Base-by-base conservation (phyloP, 345 rosid genomes). In the Citrus sp. region DNA sequence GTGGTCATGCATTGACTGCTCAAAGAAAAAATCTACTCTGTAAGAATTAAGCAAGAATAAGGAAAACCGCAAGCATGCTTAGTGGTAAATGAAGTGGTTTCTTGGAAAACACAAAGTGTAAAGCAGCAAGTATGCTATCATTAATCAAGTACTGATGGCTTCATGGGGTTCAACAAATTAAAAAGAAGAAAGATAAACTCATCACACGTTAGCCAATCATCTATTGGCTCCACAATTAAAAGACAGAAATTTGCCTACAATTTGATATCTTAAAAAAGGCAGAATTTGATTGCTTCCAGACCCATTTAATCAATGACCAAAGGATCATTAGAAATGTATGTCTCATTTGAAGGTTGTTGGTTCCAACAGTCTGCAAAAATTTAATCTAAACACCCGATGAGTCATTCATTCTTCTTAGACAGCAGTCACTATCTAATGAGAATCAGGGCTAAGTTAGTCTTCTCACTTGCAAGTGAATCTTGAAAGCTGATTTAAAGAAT, bases 1-100 rank as follows among this genome's bases (percentile, higher is more conserved):
- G 73, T 97, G 97, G 38, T 97, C 99, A 78, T 90, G 92, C 97
- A 97, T 89, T 38, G 98, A 77, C 99, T 94, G 92, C 77, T 82
- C n/a, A 73, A 76, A 82, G 58, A 68, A 38, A 63, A 73, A 12
- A 62, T 24, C 19, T 40, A 56, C 55, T 19, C 0, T 54, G 74
- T 85, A 74, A 72, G 80, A 34, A 72, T 80, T 56, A 34, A 77
- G 32, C 18, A 35, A 54, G 61, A 21, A 51, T 12, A 37, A 62
- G 60, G 10, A 63, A 51, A 32, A 30, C 25, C 49, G 60, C 60
- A 75, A 12, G 62, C 37, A 67, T 24, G 19, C 60, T 19, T 22
- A 28, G 38, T 12, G 58, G 42, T 42, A 19, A 65, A 71, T 21
- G 34, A 70, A n/a, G 46, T 16, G 35, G 25, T 19, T 7, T 58